Conservation (phyloP, 1,139 yeast species). For the Ogataea hybrid region DNA sequence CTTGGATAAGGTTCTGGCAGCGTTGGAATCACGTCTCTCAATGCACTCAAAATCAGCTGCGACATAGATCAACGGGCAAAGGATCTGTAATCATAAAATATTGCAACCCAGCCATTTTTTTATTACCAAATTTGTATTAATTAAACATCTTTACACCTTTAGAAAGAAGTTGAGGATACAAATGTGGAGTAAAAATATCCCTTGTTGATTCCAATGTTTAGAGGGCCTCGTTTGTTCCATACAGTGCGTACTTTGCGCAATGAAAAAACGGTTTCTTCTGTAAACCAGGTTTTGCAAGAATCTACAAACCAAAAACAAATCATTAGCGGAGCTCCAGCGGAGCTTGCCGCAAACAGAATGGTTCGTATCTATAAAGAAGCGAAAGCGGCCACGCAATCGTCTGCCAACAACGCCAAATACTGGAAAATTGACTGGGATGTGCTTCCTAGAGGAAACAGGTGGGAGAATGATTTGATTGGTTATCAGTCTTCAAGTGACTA, state of each 20-base stretch:
- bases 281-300: conserved; percentile 13
- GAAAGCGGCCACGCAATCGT: conserved; percentile 82
- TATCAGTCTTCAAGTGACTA: conserved; percentile 79
- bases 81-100: background rate
- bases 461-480: conserved; percentile 91
- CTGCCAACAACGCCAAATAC: conserved; percentile 47
- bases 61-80: conserved; percentile 23
- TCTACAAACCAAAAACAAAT: conserved; percentile 50
- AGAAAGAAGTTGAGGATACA: background rate
- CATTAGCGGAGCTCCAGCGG: conserved; percentile 79
- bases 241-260: conserved; percentile 6
- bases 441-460: conserved; percentile 71
- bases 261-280: conserved; percentile 3
- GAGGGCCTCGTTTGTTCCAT: conserved; percentile 9
- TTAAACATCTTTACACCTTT: conserved; percentile 1
- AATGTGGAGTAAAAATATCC: conserved; percentile 8
- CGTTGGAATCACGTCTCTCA: conserved; percentile 49
- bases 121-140: background rate
- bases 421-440: conserved; percentile 91
- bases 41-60: conserved; percentile 32
- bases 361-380: conserved; percentile 78
- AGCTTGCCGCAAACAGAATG: conserved; percentile 53
- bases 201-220: background rate
- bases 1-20: conserved; percentile 47
- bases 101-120: conserved; percentile 12